phyloP scores from a whole-genome alignment of 345 rosid genomes.

The Salix viminalis region DNA sequence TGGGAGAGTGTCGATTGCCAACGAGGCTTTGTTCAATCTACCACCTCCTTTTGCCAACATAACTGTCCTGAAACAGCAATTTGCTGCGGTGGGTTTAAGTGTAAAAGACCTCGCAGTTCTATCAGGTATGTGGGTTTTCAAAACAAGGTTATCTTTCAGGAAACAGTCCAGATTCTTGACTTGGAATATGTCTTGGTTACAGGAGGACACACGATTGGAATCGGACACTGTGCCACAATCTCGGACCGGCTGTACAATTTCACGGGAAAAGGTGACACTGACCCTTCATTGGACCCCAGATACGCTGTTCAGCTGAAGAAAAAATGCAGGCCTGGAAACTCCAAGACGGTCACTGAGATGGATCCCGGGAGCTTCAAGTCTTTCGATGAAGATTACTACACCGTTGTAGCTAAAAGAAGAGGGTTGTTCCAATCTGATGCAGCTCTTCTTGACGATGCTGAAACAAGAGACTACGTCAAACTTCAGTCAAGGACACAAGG shows the following conservation, averaged over 20 bases:
- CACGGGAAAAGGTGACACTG: constrained; percentile 51
- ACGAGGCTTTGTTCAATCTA: constrained; percentile 25
- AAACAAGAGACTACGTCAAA: constrained; percentile 31
- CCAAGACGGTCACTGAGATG: constrained; percentile 37
- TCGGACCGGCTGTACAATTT: constrained; percentile 49
- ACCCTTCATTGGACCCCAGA: constrained; percentile 48
- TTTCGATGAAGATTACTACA: constrained; percentile 49
- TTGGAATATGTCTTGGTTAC: neutral
- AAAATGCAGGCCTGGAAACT: constrained; percentile 42
- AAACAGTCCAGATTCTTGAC: neutral
- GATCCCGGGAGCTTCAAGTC: constrained; percentile 61
- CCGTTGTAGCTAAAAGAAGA: constrained; percentile 37
- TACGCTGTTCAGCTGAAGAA: constrained; percentile 40
- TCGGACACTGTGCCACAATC: constrained; percentile 36
- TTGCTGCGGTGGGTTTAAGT: constrained; percentile 41
- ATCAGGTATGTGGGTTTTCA: constrained; percentile 30
- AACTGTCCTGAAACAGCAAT: constrained; percentile 25
- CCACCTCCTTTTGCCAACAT: constrained; percentile 43
- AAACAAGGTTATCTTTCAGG: neutral
- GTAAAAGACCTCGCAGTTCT: constrained; percentile 50
- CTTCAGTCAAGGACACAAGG: constrained; percentile 30
- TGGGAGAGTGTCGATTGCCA: constrained; percentile 40
- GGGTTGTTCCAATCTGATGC: constrained; percentile 64
- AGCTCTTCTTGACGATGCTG: constrained; percentile 43
- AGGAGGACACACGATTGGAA: constrained; percentile 67